phyloP scores from a whole-genome alignment of 148 eudicot species.

The Vaccinium darrowii region DNA sequence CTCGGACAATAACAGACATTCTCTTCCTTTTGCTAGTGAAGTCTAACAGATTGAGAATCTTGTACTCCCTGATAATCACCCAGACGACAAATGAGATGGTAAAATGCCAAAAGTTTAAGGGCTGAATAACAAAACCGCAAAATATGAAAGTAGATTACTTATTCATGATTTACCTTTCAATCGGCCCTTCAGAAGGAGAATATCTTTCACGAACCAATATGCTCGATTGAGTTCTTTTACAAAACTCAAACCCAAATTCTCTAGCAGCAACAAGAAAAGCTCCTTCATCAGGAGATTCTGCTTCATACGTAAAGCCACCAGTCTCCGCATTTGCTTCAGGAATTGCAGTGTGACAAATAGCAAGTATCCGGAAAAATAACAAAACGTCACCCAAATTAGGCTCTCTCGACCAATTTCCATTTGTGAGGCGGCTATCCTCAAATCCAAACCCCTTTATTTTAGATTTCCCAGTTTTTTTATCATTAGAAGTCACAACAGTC shows the following conservation, averaged over 20 bases:
- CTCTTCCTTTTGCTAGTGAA: slow-evolving; percentile 97
- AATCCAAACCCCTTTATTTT: slow-evolving; percentile 61
- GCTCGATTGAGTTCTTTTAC: slow-evolving; percentile 70
- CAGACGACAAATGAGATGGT: not conserved
- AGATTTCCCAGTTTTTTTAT: slow-evolving; percentile 34
- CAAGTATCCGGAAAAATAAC: slow-evolving; percentile 66
- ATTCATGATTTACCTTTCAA: slow-evolving; percentile 51
- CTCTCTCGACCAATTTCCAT: slow-evolving; percentile 68
- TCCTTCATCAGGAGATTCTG: slow-evolving; percentile 89
- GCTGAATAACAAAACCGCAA: not conserved
- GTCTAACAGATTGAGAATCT: slow-evolving; percentile 80
- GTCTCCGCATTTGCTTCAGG: slow-evolving; percentile 66
- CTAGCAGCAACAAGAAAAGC: slow-evolving; percentile 81
- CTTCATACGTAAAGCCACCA: slow-evolving; percentile 62
- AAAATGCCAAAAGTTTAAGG: not conserved
- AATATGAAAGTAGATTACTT: not conserved
- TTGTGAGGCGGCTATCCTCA: slow-evolving; percentile 64
- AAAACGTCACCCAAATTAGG: slow-evolving; percentile 44
- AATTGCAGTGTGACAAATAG: slow-evolving; percentile 84
- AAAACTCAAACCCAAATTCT: slow-evolving; percentile 84
- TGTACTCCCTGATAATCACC: slow-evolving; percentile 66
- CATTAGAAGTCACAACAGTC: slow-evolving; percentile 46
- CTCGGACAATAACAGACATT: slow-evolving; percentile 84
- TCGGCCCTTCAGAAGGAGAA: slow-evolving; percentile 38
- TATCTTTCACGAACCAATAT: slow-evolving; percentile 58